phyloP scores from a whole-genome alignment of 1,139 yeast genomes.

The Pichia sp. region DNA sequence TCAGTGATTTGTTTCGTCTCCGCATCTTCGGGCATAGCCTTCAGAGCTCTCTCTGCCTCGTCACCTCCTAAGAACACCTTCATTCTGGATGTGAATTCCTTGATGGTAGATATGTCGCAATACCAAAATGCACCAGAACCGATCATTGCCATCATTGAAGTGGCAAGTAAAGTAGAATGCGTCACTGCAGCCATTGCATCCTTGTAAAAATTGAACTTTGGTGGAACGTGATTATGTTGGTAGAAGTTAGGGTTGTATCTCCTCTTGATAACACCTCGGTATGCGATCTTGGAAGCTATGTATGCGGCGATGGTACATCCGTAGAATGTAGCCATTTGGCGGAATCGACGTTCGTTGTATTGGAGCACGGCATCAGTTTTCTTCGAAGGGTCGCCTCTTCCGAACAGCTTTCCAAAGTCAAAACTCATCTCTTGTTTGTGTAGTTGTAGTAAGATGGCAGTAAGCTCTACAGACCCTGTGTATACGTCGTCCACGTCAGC shows the following conservation, averaged over 20 bases:
- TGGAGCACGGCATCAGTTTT: slow-evolving; percentile 25
- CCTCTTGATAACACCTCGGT: slow-evolving; percentile 64
- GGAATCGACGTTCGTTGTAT: slow-evolving; percentile 49
- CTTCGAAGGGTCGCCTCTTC: slow-evolving; percentile 21
- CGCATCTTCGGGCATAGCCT: slow-evolving; percentile 54
- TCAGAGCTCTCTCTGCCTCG: slow-evolving; percentile 43
- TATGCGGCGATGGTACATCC: slow-evolving; percentile 70
- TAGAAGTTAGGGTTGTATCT: slow-evolving; percentile 71
- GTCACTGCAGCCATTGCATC: slow-evolving; percentile 88
- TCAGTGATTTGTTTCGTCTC: slow-evolving; percentile 51
- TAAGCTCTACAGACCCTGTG: too few relatives aligned
- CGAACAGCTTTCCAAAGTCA: slow-evolving; percentile 23
- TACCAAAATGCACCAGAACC: slow-evolving; percentile 77
- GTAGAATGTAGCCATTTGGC: slow-evolving; percentile 66
- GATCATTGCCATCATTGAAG: slow-evolving; percentile 65
- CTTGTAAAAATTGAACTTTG: slow-evolving; percentile 67
- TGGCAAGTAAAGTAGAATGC: slow-evolving; percentile 70
- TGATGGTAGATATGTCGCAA: slow-evolving; percentile 57
- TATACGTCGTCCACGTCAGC: too few relatives aligned
- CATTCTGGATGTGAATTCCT: slow-evolving; percentile 70
- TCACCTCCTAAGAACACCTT: slow-evolving; percentile 64
- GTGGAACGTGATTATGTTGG: slow-evolving; percentile 84
- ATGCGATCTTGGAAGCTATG: slow-evolving; percentile 65
- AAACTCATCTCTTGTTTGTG: too few relatives aligned
- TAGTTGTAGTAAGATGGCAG: too few relatives aligned